These are phyloP conservation scores for Talaromyces nanjingensis DNA, from an alignment of 495 filamentous ascomycete genomes.

Conservation along the genomic window DNA sequence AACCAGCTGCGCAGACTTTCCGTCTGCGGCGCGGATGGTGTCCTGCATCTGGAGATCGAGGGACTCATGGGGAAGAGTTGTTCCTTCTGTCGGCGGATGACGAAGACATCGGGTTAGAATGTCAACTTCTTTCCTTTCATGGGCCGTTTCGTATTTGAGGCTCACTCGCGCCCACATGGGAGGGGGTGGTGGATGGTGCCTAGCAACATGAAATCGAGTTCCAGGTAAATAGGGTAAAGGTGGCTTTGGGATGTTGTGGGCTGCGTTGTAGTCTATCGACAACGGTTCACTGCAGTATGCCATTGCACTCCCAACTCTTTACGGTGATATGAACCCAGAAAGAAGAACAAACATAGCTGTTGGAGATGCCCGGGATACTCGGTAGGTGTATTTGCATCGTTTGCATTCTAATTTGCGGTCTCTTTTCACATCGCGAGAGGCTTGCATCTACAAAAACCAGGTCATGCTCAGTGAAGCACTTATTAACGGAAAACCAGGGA, in stretches of 20 bases:
- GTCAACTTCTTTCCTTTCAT: conserved; percentile 11
- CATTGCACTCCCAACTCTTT: too few relatives aligned
- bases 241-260: background rate
- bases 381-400: too few relatives aligned
- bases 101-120: conserved; percentile 19
- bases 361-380: too few relatives aligned
- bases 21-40: conserved; percentile 17
- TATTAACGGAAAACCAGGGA: too few relatives aligned
- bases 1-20: conserved; percentile 19
- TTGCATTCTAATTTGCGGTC: too few relatives aligned
- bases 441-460: too few relatives aligned
- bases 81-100: conserved; percentile 16
- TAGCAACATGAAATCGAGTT: background rate
- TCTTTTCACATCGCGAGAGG: too few relatives aligned
- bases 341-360: too few relatives aligned
- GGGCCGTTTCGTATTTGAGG: background rate
- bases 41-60: conserved; percentile 14
- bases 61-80: conserved; percentile 9
- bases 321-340: too few relatives aligned
- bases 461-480: too few relatives aligned
- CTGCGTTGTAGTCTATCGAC: conserved; percentile 1
- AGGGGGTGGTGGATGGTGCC: background rate
- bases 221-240: background rate
- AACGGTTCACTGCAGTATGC: background rate
- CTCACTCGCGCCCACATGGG: background rate